Evolutionary conservation across 805 yeast genomes (phyloP), one percentile per base, ranked within the genome.

Genomic region (Metschnikowia rubicola): DNA sequence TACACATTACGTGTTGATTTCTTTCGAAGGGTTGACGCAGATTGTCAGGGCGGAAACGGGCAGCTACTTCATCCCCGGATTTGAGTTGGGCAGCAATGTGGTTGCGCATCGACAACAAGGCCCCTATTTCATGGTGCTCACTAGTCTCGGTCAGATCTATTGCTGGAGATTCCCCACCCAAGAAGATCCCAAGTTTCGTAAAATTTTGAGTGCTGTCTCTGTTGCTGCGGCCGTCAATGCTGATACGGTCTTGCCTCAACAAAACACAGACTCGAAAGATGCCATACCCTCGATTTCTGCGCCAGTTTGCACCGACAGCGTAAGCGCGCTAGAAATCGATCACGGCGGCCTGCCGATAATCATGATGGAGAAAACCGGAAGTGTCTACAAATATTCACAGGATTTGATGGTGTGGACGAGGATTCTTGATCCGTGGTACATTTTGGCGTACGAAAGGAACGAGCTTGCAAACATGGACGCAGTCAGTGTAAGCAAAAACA

Each of bases 1-100:
- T 9, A 55, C 59, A 12, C 81, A 68, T 55, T 77, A 83, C 70
- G 76, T 77, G 10, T 59, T 81, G 19, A 72, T 84, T 0, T 80
- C 88, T 0, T 83, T 82, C 39, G 69, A 75, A 30, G 90, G 90
- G 0, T 63, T 79, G 0, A 54, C 84, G 11, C 73, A 77, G 50
- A 52, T 80, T 0, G 55, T 75, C 8, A 62, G 76, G 1, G 68
- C 77, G 0, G 61, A 64, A 7, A 54, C 73, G 7, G 87, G 87
- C 0, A 58, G 74, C 21, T 66, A 67, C 29, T 51, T 73, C 1
- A 58, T 68, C 40, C 83, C 86, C 2, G 61, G 72, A 10, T 58
- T 81, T 10, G 84, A 81, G 56, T 45, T 83, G 3, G 86, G 86
- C 0, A 64, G 64, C 11, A 71, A 72, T 42, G 63, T 80, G 0